Evolutionary conservation across 139 green algal genomes (phyloP), one percentile per base, ranked within the genome.

Genomic region (Closterium sp.): DNA sequence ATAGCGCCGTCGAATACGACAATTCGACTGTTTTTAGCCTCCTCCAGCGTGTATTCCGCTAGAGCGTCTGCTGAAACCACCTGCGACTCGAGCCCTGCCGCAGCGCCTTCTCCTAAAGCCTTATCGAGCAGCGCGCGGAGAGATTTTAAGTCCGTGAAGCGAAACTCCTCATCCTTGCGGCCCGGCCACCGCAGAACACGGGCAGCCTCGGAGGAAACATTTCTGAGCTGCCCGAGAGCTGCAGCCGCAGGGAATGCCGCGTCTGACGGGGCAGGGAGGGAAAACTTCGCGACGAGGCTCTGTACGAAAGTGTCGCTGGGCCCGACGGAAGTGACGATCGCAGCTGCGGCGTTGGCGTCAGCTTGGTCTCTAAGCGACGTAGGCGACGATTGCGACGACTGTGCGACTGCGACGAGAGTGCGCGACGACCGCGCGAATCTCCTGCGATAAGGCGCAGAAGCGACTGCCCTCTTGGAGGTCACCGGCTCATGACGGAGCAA

Each of bases 1-100:
- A 93, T 34, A 31, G 91, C 34, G 55, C 91, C 91, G 85, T 94
- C 91, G 28, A 94, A 34, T 19, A 94, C 32, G 19, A 94, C 91
- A 9, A 94, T 31, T 1, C 91, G 38, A 23, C 31, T 90, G 5
- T n/a, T 34, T 6, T 89, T 66, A 5, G 88, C 91, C 33, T 93
- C 89, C 4, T 90, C 34, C 32, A 94, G 87, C 23, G 36, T 38
- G 76, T 33, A 90, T 31, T 92, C 33, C 32, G 43, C 55, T 34
- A 93, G 35, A 83, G 88, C 55, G 55, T 76, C 55, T 76, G 55
- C 55, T 76, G 55, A 76, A 76, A 76, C 55, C 31, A 89, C 86
- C 66, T 84, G 35, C 66, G 86, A 55, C 55, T 84, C 55, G 31
- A n/a, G 16, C 32, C 86, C 86, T 32, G 83, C 31, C 7, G 83